These are phyloP conservation scores for Cystobasidium ongulense DNA, from an alignment of 768 basidiomycete species.

Conservation along the genomic window DNA sequence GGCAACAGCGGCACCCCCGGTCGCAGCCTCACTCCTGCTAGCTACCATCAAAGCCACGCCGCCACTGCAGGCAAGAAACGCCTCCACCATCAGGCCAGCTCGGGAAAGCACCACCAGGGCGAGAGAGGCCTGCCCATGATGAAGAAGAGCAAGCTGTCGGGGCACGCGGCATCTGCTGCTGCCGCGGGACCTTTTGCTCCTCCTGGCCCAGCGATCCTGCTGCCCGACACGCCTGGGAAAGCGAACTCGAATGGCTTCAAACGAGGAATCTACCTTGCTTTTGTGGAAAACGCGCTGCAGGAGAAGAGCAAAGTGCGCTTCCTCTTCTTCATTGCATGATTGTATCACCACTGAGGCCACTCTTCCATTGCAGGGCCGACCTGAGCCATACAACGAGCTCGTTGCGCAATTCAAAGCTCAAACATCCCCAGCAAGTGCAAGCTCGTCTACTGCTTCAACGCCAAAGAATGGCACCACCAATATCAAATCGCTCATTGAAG, in stretches of 20 bases:
- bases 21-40: not conserved
- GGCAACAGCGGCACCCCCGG: constrained; percentile 2
- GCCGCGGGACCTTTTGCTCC: not conserved
- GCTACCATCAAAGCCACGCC: not conserved
- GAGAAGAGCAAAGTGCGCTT: constrained; percentile 60
- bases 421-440: constrained; percentile 49
- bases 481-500: constrained; percentile 70
- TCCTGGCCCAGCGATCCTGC: not conserved
- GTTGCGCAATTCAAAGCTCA: constrained; percentile 63
- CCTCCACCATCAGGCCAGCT: not conserved
- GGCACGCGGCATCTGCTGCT: not conserved
- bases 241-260: constrained; percentile 2
- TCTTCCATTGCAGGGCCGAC: constrained; percentile 54
- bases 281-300: constrained; percentile 69
- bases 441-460: constrained; percentile 36
- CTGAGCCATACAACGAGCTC: constrained; percentile 75
- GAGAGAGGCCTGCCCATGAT: not conserved
- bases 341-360: constrained; percentile 4
- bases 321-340: constrained; percentile 32
- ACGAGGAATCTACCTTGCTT: constrained; percentile 69
- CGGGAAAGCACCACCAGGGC: not conserved
- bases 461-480: constrained; percentile 47
- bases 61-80: constrained; percentile 11
- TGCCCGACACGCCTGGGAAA: not conserved
- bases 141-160: constrained; percentile 4